Evolutionary conservation across 1,284 basidiomycete genomes (phyloP).

Genomic region (Malassezia brasiliensis): DNA sequence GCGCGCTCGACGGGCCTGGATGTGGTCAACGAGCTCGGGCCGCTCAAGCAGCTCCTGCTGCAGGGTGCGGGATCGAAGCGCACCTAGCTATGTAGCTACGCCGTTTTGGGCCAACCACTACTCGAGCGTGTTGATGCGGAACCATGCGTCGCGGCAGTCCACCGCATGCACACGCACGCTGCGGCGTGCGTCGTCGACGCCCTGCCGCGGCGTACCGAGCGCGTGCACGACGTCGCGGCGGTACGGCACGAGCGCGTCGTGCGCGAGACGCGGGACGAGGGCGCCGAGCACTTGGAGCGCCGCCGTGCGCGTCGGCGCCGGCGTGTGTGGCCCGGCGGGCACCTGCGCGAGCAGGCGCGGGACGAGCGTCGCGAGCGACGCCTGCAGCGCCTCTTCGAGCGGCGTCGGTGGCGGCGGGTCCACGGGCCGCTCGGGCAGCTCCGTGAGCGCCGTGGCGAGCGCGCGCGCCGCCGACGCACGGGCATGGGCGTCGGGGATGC

Average conservation of each 20-base stretch:
- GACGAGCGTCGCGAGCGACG: conserved; percentile 20
- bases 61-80: conserved; percentile 13
- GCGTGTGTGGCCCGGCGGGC: conserved; percentile 22
- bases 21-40: conserved; percentile 41
- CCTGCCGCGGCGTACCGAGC: conserved; percentile 52
- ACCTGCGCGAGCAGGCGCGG: conserved; percentile 22
- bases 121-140: conserved; percentile 6
- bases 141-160: conserved; percentile 37
- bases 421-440: conserved; percentile 51
- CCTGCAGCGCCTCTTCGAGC: conserved; percentile 11
- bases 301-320: conserved; percentile 60
- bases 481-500: conserved; percentile 63
- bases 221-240: conserved; percentile 65
- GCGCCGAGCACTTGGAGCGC: conserved; percentile 65
- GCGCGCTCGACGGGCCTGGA: conserved; percentile 42
- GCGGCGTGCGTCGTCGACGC: conserved; percentile 36
- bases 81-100: not conserved
- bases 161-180: conserved; percentile 31
- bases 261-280: conserved; percentile 65
- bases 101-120: not conserved
- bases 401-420: conserved; percentile 16
- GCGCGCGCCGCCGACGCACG: conserved; percentile 71
- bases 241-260: conserved; percentile 65
- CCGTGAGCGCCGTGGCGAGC: conserved; percentile 60
- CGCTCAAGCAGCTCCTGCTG: conserved; percentile 32